Evolutionary conservation across 352 stramenopile species (phyloP).

Genomic region (Pythium pyrilobum): DNA sequence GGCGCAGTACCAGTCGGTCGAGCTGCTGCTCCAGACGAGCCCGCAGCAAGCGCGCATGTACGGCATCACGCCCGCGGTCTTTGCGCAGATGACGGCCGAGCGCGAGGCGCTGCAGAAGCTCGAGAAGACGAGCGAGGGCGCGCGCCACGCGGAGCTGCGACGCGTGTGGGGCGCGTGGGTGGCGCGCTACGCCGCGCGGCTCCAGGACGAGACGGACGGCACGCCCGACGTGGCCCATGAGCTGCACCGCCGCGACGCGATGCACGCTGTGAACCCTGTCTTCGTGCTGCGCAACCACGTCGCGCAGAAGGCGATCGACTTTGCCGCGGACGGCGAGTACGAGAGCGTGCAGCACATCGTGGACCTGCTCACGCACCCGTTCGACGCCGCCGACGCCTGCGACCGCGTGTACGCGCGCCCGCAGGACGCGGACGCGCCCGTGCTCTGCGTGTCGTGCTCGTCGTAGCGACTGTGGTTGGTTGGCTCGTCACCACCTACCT

Average conservation of each 20-base stretch:
- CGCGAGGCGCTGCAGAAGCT: constrained; percentile 40
- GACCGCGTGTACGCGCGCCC: constrained; percentile 49
- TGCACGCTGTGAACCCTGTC: constrained; percentile 71
- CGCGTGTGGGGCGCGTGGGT: constrained; percentile 57
- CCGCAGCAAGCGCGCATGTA: constrained; percentile 61
- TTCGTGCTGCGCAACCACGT: constrained; percentile 89
- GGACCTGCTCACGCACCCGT: constrained; percentile 62
- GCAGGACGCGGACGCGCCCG: constrained; percentile 37
- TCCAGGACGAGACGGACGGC: constrained; percentile 39
- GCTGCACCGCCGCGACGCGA: constrained; percentile 33
- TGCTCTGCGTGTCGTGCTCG: constrained; percentile 81
- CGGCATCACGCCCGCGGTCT: constrained; percentile 59
- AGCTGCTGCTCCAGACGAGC: constrained; percentile 50
- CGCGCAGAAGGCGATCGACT: constrained; percentile 84
- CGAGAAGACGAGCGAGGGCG: constrained; percentile 33
- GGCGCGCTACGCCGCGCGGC: constrained; percentile 37
- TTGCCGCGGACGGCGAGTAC: constrained; percentile 64
- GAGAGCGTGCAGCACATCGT: constrained; percentile 62
- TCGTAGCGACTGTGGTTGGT: constrained; percentile 36
- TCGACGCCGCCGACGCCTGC: constrained; percentile 35
- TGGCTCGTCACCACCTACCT: too few relatives aligned
- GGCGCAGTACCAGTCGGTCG: constrained; percentile 69
- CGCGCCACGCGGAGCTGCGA: constrained; percentile 40
- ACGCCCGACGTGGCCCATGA: constrained; percentile 25
- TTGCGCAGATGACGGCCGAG: constrained; percentile 48